Percentiles rank a stretch among this genome's conserved stretches.
These are phyloP conservation scores for Ophiosphaerella korrae DNA, from an alignment of 2,329 filamentous ascomycete species.

Conservation along the genomic window DNA sequence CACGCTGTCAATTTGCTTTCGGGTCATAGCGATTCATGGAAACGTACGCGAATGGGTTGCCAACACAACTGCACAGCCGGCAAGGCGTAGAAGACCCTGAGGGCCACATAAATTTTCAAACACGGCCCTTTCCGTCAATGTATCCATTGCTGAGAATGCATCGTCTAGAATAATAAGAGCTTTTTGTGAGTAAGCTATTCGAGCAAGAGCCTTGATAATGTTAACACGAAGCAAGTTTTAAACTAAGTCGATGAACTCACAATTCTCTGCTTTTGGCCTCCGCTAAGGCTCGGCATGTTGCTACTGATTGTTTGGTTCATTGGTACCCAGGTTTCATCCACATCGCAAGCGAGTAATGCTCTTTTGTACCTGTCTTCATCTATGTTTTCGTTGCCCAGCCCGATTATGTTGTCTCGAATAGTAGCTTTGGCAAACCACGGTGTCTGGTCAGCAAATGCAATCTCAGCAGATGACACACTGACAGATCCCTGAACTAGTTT, in stretches of 20 bases:
- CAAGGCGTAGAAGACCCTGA: neutral
- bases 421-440: too few species aligned
- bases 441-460: too few species aligned
- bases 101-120: neutral
- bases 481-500: too few species aligned
- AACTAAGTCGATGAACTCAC: too few species aligned
- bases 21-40: neutral
- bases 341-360: too few species aligned
- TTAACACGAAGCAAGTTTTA: too few species aligned
- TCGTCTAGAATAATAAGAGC: neutral
- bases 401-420: too few species aligned
- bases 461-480: too few species aligned
- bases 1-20: neutral
- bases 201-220: neutral
- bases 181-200: neutral
- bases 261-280: neutral
- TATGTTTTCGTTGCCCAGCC: too few species aligned
- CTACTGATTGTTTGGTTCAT: neutral
- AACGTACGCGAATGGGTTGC: neutral
- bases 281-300: neutral
- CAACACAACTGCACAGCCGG: neutral
- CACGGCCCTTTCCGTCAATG: neutral
- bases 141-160: neutral
- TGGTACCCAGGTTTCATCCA: neutral
- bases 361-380: too few species aligned